Evolutionary conservation across 352 stramenopile genomes (phyloP), one percentile per base, ranked within the genome.

Genomic region (Globisporangium middletonii): DNA sequence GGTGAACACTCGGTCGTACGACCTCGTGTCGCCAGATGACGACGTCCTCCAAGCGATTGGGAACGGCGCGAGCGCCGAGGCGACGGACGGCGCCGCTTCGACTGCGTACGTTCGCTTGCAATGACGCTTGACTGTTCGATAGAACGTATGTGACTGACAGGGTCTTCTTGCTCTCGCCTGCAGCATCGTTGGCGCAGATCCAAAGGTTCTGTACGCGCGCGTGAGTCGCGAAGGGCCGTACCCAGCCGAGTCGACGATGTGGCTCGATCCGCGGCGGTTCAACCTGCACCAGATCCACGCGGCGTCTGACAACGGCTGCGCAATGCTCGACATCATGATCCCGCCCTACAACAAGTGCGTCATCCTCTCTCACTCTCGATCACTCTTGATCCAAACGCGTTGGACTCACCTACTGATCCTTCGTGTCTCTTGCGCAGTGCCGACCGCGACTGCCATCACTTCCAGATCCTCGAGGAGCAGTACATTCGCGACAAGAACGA

Each of bases 341-440:
- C 83, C 83, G n/a, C 83, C 83, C 12, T 93, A 93, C 69, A 78
- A 93, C 67, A 91, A 91, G 79, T 89, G 71, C 57, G 73, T 73
- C 23, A 23, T 23, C 23, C 23, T 23, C 23, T 23, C 23, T 23
- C 23, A 23, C 23, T 23, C 23, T 23, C 23, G 23, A 0, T 23
- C 23, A 23, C 23, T 23, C 23, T 23, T 23, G 23, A 23, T 23
- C 23, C 23, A 23, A 23, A 23, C 23, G 23, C 23, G 0, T 23
- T 23, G 23, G 23, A 23, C 23, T 23, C 23, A 23, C 23, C 23
- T 35, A 35, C 30, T 8, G 4, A 35, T 35, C 30, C 30, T 8
- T 35, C 8, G 12, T 23, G 26, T 3, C 9, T 23, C 23, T 23
- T 23, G 15, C 23, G 23, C n/a, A 89, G 79, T 72, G 75, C 81